Conservation (phyloP, 495 filamentous ascomycete species). For the Penicillium subrubescens region DNA sequence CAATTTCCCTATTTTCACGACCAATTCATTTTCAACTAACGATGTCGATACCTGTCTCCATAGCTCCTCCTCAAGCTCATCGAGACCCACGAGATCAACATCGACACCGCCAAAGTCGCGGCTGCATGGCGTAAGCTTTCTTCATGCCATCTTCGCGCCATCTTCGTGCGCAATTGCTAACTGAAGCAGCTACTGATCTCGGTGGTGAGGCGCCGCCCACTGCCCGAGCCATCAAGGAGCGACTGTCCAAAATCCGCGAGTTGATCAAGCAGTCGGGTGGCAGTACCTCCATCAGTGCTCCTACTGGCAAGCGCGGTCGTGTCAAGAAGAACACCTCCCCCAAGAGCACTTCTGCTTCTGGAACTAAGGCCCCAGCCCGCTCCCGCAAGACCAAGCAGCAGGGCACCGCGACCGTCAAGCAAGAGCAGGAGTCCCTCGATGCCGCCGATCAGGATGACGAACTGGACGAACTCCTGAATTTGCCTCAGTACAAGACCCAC, state of each 20-base stretch:
- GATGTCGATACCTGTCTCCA: neutral
- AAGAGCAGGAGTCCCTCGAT: neutral
- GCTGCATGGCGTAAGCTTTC: slow-evolving; percentile 46
- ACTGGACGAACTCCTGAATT: too few relatives aligned
- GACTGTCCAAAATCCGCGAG: slow-evolving; percentile 45
- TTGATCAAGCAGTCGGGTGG: neutral
- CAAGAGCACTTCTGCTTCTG: neutral
- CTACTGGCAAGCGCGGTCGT: neutral
- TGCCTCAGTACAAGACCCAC: too few relatives aligned
- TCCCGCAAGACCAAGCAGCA: slow-evolving; percentile 7
- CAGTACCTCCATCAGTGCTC: neutral
- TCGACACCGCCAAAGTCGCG: slow-evolving; percentile 44
- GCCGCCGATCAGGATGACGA: neutral
- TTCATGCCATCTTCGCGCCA: too few relatives aligned
- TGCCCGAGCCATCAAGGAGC: slow-evolving; percentile 52
- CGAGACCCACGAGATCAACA: slow-evolving; percentile 42
- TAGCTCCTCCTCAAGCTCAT: slow-evolving; percentile 53
- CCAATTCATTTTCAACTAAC: too few relatives aligned
- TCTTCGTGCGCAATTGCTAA: neutral
- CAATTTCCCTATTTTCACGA: too few relatives aligned
- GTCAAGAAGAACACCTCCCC: neutral
- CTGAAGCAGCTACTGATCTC: slow-evolving; percentile 19
- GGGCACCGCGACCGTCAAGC: neutral
- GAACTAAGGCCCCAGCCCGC: neutral
- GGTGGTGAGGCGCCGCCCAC: slow-evolving; percentile 36